Evolutionary conservation across 2,329 filamentous ascomycete species (phyloP).

Genomic region (Hypomyces perniciosus): DNA sequence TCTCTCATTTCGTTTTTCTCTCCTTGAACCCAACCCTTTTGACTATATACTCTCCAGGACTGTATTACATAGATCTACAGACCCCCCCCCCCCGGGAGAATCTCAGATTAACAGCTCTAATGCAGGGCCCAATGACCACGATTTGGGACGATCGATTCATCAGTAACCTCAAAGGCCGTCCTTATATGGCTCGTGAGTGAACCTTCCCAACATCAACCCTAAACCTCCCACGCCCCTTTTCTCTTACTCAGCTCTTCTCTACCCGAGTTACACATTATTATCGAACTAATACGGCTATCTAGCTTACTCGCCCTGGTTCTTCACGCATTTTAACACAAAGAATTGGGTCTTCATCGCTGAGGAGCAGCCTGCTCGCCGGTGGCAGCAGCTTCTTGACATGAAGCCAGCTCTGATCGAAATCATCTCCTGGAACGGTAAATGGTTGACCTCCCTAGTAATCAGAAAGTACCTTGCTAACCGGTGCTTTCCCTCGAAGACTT

Average conservation of each 20-base stretch:
- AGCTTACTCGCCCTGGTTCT: conserved; percentile 21
- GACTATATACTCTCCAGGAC: too few relatives aligned
- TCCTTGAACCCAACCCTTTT: too few relatives aligned
- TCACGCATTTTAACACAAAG: conserved; percentile 20
- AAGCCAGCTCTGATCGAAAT: conserved; percentile 19
- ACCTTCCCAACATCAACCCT: not conserved
- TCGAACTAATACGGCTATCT: not conserved
- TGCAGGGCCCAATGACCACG: conserved; percentile 17
- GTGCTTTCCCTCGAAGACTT: conserved; percentile 11
- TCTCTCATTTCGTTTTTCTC: too few relatives aligned
- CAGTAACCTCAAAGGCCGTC: conserved; percentile 11
- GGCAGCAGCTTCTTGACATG: conserved; percentile 20
- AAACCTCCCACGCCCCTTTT: not conserved
- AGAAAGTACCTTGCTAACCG: not conserved
- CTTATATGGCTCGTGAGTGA: conserved; percentile 20
- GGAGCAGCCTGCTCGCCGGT: conserved; percentile 18
- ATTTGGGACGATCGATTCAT: conserved; percentile 17
- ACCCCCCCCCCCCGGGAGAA: too few relatives aligned
- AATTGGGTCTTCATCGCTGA: conserved; percentile 21
- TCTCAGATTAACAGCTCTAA: too few relatives aligned
- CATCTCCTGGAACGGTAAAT: conserved; percentile 18
- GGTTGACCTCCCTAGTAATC: not conserved
- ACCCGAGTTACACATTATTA: not conserved
- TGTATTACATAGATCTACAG: too few relatives aligned
- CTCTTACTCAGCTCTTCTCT: not conserved